Conservation (phyloP, 1,284 basidiomycete species). For the Sphagnurus paluster region DNA sequence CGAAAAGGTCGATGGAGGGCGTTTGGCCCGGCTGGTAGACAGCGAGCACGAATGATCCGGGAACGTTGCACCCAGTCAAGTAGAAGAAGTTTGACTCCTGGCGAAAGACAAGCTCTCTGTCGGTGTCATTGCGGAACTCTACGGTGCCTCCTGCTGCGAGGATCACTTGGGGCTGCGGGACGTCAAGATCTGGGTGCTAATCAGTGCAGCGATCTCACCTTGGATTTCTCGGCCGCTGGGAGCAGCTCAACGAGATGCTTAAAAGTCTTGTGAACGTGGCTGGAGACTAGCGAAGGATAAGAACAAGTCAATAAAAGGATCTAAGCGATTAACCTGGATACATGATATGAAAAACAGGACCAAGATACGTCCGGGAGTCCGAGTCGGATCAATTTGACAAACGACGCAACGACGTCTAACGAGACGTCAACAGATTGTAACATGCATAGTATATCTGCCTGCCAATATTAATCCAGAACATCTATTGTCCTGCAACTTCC, state of each 20-base stretch:
- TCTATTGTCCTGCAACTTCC: too few species aligned
- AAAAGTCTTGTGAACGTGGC: constrained; percentile 55
- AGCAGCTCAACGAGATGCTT: constrained; percentile 47
- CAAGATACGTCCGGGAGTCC: constrained; percentile 8
- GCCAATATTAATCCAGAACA: too few species aligned
- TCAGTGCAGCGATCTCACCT: constrained; percentile 36
- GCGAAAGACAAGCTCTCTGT: constrained; percentile 77
- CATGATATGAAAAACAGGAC: constrained; percentile 16
- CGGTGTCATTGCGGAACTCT: constrained; percentile 82
- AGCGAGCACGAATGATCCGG: constrained; percentile 69
- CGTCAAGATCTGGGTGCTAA: not conserved
- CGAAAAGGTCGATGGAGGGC: constrained; percentile 65
- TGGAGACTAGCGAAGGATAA: constrained; percentile 27
- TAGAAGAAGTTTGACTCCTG: constrained; percentile 89
- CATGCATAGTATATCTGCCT: too few species aligned
- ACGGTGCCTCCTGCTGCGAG: constrained; percentile 61
- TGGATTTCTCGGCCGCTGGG: constrained; percentile 45
- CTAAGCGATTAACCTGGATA: constrained; percentile 32
- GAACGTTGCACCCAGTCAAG: constrained; percentile 76
- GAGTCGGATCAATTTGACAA: constrained; percentile 1
- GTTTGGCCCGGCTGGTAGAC: constrained; percentile 48
- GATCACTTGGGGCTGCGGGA: constrained; percentile 56
- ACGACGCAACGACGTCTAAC: too few species aligned
- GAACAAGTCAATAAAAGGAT: not conserved
- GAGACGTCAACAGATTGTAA: too few species aligned